Conservation (phyloP, 176 grass and related monocot species). For the Alopecurus myosuroides region DNA sequence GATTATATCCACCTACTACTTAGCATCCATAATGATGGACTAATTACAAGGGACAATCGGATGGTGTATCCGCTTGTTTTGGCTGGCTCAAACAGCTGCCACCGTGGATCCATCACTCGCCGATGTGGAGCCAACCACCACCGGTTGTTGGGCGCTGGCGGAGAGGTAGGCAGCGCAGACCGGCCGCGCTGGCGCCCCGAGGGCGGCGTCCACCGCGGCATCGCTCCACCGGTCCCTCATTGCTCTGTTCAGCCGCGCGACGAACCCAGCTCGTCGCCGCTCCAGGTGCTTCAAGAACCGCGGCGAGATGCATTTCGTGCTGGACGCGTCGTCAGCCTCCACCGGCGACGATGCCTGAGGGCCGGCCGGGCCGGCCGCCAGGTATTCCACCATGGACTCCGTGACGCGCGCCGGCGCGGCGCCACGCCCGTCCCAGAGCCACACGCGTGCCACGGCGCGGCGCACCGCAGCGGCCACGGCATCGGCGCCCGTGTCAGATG, state of each 20-base stretch:
- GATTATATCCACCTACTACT: background rate
- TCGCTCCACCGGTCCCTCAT: conserved; percentile 66
- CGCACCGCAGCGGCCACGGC: conserved; percentile 35
- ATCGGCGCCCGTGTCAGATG: background rate
- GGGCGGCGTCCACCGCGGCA: conserved; percentile 37
- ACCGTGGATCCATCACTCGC: conserved; percentile 14
- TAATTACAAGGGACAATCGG: background rate
- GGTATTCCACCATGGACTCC: conserved; percentile 57
- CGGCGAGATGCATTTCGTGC: conserved; percentile 14
- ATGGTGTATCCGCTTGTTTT: background rate
- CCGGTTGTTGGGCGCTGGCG: background rate
- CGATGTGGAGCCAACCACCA: conserved; percentile 6
- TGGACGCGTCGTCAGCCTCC: background rate
- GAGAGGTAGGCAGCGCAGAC: conserved; percentile 29
- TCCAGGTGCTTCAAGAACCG: conserved; percentile 51
- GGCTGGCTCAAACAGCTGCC: conserved; percentile 4
- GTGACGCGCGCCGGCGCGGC: conserved; percentile 25
- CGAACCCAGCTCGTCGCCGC: conserved; percentile 33
- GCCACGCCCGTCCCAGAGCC: conserved; percentile 58
- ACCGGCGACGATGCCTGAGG: background rate
- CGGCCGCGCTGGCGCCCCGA: conserved; percentile 18
- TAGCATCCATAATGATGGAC: background rate
- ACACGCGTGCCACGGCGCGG: conserved; percentile 55
- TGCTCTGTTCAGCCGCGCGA: conserved; percentile 68
- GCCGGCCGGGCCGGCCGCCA: too few relatives aligned